Conservation (phyloP, 2,329 filamentous ascomycete genomes). For the Mycosphaerella arachidis region DNA sequence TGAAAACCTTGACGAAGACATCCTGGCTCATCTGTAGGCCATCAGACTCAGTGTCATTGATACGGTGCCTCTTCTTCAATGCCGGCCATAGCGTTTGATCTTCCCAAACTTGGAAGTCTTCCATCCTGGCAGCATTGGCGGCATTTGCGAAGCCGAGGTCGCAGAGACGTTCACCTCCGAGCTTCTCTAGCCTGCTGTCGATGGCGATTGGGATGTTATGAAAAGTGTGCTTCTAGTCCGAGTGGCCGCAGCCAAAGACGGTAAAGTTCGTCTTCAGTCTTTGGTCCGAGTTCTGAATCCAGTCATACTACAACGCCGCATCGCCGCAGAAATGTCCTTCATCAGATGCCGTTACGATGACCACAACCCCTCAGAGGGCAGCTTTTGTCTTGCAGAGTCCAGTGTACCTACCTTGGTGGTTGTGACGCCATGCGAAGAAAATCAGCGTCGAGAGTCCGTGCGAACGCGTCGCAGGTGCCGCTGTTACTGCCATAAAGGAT, state of each 20-base stretch:
- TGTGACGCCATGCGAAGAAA: conserved; percentile 55
- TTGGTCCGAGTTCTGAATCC: conserved; percentile 53
- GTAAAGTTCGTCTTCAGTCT: conserved; percentile 58
- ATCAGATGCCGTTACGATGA: conserved; percentile 67
- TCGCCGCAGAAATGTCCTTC: conserved; percentile 73
- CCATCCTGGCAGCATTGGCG: conserved; percentile 61
- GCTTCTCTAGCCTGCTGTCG: conserved; percentile 49
- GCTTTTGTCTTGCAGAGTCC: conserved; percentile 57
- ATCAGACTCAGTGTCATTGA: conserved; percentile 10
- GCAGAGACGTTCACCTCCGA: conserved; percentile 48
- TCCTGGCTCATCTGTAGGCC: conserved; percentile 23
- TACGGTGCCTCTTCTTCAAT: conserved; percentile 41
- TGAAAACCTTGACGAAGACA: conserved; percentile 52
- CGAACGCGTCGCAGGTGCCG: conserved; percentile 68
- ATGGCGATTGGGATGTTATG: conserved; percentile 63
- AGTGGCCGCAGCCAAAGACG: conserved; percentile 65
- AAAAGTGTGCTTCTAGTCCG: conserved; percentile 58
- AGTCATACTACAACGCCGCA: conserved; percentile 62
- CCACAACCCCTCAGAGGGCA: conserved; percentile 57
- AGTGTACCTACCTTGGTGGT: conserved; percentile 52
- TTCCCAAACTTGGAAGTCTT: conserved; percentile 64
- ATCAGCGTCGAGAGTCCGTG: conserved; percentile 58
- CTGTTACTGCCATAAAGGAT: conserved; percentile 71
- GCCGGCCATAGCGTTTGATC: conserved; percentile 54
- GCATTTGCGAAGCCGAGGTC: conserved; percentile 57